Percentiles rank a stretch among this genome's conserved stretches.
These are phyloP conservation scores for Naganishia randhawae DNA, from an alignment of 768 basidiomycete genomes.

Conservation along the genomic window DNA sequence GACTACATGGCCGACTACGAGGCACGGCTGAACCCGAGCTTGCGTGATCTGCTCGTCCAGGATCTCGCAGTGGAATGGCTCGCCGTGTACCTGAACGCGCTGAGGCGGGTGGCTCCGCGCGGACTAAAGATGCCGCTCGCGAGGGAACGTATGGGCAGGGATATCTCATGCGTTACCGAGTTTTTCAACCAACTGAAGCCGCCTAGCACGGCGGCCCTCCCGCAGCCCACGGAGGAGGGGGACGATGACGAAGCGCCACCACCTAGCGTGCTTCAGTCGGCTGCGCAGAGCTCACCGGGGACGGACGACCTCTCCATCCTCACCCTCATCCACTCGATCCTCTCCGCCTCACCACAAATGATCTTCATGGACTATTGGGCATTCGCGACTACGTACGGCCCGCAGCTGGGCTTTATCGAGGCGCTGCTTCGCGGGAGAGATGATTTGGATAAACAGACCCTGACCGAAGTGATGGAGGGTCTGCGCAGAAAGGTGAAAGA, in stretches of 20 bases:
- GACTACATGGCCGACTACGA: constrained; percentile 97
- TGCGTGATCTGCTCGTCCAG: constrained; percentile 86
- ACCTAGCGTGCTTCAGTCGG: not conserved
- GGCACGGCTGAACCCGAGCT: constrained; percentile 78
- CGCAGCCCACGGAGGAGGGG: not conserved
- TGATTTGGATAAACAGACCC: constrained; percentile 83
- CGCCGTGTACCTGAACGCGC: constrained; percentile 79
- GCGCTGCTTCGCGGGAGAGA: constrained; percentile 80
- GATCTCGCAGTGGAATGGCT: constrained; percentile 88
- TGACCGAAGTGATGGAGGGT: constrained; percentile 87
- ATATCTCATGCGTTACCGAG: constrained; percentile 69
- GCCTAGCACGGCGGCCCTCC: constrained; percentile 40
- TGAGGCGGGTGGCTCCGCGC: constrained; percentile 67
- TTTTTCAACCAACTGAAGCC: constrained; percentile 75
- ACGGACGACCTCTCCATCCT: constrained; percentile 57
- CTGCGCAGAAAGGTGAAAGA: constrained; percentile 89
- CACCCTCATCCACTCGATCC: constrained; percentile 72
- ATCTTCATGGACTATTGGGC: constrained; percentile 87
- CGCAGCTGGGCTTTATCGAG: constrained; percentile 87
- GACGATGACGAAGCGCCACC: not conserved
- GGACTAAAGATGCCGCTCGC: constrained; percentile 79
- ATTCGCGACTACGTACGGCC: constrained; percentile 90
- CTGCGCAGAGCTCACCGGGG: not conserved
- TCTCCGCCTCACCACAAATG: constrained; percentile 82
- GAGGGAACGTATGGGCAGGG: constrained; percentile 74